Evolutionary conservation across 345 rosid species (phyloP), one percentile per base, ranked within the genome.

Genomic region (Schrenkiella parvula): DNA sequence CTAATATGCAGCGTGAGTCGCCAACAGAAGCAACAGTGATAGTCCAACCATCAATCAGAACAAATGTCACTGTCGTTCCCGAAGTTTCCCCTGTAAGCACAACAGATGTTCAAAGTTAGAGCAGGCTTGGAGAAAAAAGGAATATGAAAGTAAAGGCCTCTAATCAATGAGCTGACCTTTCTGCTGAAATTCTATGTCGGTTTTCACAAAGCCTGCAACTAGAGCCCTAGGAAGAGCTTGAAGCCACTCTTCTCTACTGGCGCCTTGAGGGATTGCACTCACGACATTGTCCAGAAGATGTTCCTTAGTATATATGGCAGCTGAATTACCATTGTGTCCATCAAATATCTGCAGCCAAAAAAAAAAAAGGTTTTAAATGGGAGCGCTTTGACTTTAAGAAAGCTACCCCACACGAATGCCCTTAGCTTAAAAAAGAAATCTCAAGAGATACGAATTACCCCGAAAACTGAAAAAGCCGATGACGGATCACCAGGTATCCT

Each of bases 21-120:
- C 99, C 99, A 31, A 95, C 98, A n/a, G 99, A 92, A 53, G 97
- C 99, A 62, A 90, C 98, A 79, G 99, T 95, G 50, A 95, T 84
- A 70, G 99, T 95, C 99, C 98, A 95, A 22, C 91, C 97, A 82
- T 95, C 99, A 42, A 95, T 86, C 64, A 92, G 77, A 67, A 92
- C 99, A 77, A 95, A 95, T 22, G 99, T 95, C 59, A 92, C 99
- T 0, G 99, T 95, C 31, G 99, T 95, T 53, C 99, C 98, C 28
- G 99, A 95, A 72, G 99, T 95, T 77, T 92, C 98, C 69, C 97
- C 98, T 95, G 88, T 64, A 61, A 85, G 38, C 61, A 56, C 57
- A 72, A 50, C 11, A 67, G 65, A 74, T 47, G 11, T n/a, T 5
- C 66, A 62, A 29, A 22, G 77, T 79, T 53, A 74, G 79, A 68